A percentile compares a stretch with the other conserved stretches of the same genome.
Evolutionary conservation across 768 basidiomycete species (phyloP).

Genomic region (Gloeopeniophorella convolvens): DNA sequence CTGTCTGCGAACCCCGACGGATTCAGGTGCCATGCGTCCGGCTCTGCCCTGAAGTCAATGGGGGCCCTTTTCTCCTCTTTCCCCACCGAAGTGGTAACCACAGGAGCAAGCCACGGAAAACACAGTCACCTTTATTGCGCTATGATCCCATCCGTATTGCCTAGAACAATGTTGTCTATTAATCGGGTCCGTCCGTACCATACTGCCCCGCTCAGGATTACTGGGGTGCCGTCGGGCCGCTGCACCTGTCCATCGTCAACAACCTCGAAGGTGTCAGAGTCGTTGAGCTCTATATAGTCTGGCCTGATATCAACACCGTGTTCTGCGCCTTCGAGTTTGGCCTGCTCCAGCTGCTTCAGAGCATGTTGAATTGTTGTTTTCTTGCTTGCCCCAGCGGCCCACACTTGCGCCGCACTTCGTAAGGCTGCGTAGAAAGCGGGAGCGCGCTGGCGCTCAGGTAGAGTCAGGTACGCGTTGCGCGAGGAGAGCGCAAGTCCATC

Average conservation of each 20-base stretch:
- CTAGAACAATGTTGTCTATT: constrained; percentile 89
- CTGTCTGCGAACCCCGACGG: no score
- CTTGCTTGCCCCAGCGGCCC: constrained; percentile 48
- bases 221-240: constrained; percentile 30
- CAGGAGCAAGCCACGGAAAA: not conserved
- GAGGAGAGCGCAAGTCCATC: constrained; percentile 84
- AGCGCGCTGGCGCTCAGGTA: constrained; percentile 52
- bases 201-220: constrained; percentile 80
- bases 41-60: no score
- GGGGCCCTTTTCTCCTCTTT: no score
- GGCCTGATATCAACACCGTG: constrained; percentile 47
- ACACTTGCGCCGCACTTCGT: constrained; percentile 45
- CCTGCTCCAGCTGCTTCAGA: constrained; percentile 32
- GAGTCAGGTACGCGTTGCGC: constrained; percentile 76
- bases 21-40: no score
- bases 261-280: constrained; percentile 66
- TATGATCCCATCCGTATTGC: constrained; percentile 36
- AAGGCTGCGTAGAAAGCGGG: constrained; percentile 65
- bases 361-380: constrained; percentile 43
- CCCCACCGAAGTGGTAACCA: no score
- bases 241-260: constrained; percentile 32
- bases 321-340: constrained; percentile 23
- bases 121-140: not conserved
- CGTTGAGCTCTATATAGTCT: constrained; percentile 90
- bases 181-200: constrained; percentile 83